Evolutionary conservation across 257 asterid species (phyloP).

Genomic region (Nyctanthes arbortristis): DNA sequence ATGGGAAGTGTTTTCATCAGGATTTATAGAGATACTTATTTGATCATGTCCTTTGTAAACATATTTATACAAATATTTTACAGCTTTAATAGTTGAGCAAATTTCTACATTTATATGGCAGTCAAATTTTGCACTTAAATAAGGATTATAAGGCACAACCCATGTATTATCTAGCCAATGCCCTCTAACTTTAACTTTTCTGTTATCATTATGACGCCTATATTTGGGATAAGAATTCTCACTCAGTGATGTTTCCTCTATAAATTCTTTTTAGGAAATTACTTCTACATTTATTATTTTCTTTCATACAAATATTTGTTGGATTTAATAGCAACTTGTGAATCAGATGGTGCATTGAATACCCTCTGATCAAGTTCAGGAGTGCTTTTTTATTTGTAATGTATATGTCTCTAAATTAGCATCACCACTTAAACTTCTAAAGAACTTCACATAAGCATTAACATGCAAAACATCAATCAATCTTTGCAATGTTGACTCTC

Average conservation of each 20-base stretch:
- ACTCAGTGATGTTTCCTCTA: neutral
- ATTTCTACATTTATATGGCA: constrained; percentile 20
- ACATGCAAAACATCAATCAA: no score
- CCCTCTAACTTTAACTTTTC: neutral
- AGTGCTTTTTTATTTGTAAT: neutral
- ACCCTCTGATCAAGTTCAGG: neutral
- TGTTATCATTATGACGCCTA: neutral
- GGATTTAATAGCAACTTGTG: neutral
- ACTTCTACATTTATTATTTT: neutral
- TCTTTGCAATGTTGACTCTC: neutral
- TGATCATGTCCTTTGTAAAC: constrained; percentile 20
- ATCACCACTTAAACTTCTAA: no score
- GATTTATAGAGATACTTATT: neutral
- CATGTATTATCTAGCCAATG: neutral
- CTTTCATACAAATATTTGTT: neutral
- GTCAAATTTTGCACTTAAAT: neutral
- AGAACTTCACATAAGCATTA: neutral
- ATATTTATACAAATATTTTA: constrained; percentile 22
- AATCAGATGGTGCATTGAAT: neutral
- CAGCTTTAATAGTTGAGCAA: neutral
- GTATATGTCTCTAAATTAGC: no score
- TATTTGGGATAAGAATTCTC: neutral
- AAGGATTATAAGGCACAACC: constrained; percentile 22
- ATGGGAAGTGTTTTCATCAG: neutral
- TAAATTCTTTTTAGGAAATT: neutral